phyloP scores from a whole-genome alignment of 108 stramenopile species.

The Nitzschia sp. region DNA sequence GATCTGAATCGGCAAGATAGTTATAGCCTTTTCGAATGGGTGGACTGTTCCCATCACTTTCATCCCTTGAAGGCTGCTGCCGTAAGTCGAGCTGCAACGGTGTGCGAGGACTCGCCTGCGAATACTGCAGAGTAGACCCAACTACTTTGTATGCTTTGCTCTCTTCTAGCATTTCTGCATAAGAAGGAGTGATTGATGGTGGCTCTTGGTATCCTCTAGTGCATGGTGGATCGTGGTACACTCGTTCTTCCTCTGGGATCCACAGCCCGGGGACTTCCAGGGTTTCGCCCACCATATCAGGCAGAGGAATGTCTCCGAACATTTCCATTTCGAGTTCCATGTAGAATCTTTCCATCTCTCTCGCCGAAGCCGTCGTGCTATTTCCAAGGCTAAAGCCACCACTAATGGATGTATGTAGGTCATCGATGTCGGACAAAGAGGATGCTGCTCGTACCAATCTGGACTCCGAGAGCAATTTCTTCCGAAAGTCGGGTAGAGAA shows the following conservation, averaged over 20 bases:
- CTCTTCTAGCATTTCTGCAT: conserved; percentile 3
- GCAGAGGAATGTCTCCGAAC: conserved; percentile 35
- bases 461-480: neutral
- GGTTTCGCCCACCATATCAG: conserved; percentile 44
- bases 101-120: neutral
- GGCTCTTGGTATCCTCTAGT: neutral
- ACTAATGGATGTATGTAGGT: conserved; percentile 3
- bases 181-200: neutral
- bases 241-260: conserved; percentile 19
- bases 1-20: neutral
- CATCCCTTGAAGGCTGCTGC: neutral
- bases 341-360: conserved; percentile 38
- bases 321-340: conserved; percentile 42
- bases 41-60: neutral
- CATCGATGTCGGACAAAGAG: conserved; percentile 12
- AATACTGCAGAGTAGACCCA: neutral
- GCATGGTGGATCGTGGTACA: conserved; percentile 3
- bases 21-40: neutral
- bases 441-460: neutral
- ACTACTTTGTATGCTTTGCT: neutral
- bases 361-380: conserved; percentile 35
- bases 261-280: conserved; percentile 26
- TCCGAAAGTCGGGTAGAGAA: neutral
- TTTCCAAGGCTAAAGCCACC: conserved; percentile 21
- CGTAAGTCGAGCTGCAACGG: neutral